Conservation (phyloP, 106 monocot genomes). For the Acorus calamus region DNA sequence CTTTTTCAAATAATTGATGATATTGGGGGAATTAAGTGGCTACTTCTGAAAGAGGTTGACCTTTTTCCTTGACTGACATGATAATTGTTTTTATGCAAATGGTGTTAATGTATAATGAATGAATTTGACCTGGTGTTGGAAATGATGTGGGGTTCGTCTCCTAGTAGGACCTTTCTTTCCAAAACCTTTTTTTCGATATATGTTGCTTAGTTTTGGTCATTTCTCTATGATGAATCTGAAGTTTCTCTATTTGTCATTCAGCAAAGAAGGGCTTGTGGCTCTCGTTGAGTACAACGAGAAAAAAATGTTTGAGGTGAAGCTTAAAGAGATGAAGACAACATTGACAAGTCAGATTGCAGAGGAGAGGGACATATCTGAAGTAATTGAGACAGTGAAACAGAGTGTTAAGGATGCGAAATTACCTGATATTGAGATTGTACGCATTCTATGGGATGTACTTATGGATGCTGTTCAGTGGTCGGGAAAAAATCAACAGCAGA, state of each 20-base stretch:
- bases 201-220: not conserved
- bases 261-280: conserved; percentile 67
- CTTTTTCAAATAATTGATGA: no score
- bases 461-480: conserved; percentile 99
- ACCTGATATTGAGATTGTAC: conserved; percentile 86
- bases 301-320: conserved; percentile 88
- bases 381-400: conserved; percentile 71
- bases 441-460: conserved; percentile 84
- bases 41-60: no score
- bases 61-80: no score
- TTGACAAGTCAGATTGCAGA: conserved; percentile 71
- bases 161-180: not conserved
- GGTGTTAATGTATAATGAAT: no score
- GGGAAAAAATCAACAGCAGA: conserved; percentile 99
- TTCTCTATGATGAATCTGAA: not conserved
- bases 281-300: conserved; percentile 94
- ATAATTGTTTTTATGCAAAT: no score
- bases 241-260: conserved; percentile 9
- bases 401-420: conserved; percentile 74
- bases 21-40: no score
- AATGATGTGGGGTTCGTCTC: no score
- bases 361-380: conserved; percentile 71
- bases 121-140: no score
- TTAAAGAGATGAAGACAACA: conserved; percentile 81
- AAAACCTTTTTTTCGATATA: not conserved